Base-by-base conservation (phyloP, 2,329 filamentous ascomycete species). In the Fusarium anguioides region DNA sequence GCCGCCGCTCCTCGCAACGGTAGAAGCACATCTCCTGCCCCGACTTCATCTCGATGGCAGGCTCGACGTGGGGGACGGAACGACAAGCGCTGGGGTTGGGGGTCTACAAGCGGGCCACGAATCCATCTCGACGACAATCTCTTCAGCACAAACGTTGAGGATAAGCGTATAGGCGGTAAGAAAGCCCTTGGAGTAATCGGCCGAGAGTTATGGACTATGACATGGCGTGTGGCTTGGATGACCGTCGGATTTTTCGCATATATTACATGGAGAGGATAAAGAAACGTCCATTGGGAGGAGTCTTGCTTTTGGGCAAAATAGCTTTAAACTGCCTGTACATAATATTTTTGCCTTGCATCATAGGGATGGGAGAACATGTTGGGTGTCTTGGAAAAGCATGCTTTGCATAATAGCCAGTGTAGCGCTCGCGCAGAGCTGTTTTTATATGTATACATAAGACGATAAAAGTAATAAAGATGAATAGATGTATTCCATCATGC, bases 221-320 rank as follows among this genome's bases (percentile, higher is more conserved):
- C 89, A 18, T 88, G 86, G 79, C 82, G 86, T 45, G 88, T 94
- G 5, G 82, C 82, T 8, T 87, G 86, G 83, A 85, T 91, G 76
- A 87, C 87, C 20, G 76, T 89, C 41, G 67, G 81, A 15, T 88
- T 89, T 75, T 96, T 91, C 82, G 82, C 82, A 27, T 92, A 88
- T 79, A 78, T 95, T 70, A 82, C 87, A 85, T 68, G 54, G 83
- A 72, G 42, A 42, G 89, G 89, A 66, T 92, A 77, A 50, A 20
- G 1, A 45, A 24, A 29, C 6, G 15, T 15, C 10, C n/a, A 39
- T 50, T 21, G 14, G 24, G 31, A 39, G 46, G 45, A 39, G 37
- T 48, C 27, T 40, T 24, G 35, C 23, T 23, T 54, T 44, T 52
- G 21, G 20, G 24, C 20, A 46, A 42, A 46, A 42, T 6, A 36